These are phyloP conservation scores for Luffa acutangula DNA, from an alignment of 306 rosid species.

Conservation along the genomic window DNA sequence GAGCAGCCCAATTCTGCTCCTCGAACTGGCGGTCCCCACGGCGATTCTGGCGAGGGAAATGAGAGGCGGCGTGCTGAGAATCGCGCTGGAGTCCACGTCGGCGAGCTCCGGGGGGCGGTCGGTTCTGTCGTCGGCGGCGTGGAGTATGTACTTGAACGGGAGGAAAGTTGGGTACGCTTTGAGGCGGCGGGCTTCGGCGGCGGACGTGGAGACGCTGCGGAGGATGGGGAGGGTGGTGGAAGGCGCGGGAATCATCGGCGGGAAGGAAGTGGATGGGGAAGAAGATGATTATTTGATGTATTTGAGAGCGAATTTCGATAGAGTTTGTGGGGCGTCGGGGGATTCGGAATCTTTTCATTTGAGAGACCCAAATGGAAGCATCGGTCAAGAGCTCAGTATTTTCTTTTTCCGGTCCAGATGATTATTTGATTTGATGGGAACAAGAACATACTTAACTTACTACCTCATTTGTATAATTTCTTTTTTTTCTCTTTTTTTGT, in stretches of 20 bases:
- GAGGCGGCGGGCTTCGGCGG: conserved; percentile 32
- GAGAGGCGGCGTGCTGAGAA: conserved; percentile 68
- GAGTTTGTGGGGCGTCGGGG: conserved; percentile 53
- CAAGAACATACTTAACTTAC: no score
- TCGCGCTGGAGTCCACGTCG: conserved; percentile 41
- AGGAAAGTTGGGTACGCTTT: conserved; percentile 59
- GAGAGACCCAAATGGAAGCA: conserved; percentile 62
- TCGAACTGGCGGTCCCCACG: conserved; percentile 59
- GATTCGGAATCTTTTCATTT: conserved; percentile 74
- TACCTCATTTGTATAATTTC: not conserved
- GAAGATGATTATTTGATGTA: conserved; percentile 38
- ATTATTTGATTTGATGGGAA: not conserved
- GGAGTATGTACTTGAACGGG: conserved; percentile 73
- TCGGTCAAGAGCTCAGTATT: conserved; percentile 78
- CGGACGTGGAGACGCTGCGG: conserved; percentile 38
- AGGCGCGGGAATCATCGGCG: conserved; percentile 57
- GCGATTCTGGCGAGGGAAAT: conserved; percentile 65
- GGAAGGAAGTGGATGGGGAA: not conserved
- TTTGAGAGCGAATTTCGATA: conserved; percentile 64
- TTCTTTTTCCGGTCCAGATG: conserved; percentile 53
- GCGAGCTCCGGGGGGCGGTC: not conserved
- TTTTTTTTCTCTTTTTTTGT: not conserved
- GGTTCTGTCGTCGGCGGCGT: conserved; percentile 50
- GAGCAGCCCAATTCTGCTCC: conserved; percentile 43
- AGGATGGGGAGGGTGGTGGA: conserved; percentile 37